phyloP scores from a whole-genome alignment of 805 yeast genomes.

The Peterozyma toletana region DNA sequence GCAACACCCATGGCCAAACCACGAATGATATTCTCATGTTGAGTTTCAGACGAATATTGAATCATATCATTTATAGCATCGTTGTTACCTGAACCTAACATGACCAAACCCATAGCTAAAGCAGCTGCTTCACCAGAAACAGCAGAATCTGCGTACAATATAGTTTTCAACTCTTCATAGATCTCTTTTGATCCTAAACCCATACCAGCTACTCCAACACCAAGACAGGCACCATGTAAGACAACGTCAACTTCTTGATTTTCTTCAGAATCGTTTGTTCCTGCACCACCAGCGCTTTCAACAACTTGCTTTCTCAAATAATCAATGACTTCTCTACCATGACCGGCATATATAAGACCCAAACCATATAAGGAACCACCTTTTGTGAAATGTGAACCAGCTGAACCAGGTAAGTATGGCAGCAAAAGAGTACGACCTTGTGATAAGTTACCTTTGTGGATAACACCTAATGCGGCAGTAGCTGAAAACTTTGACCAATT shows the following conservation, averaged over 20 bases:
- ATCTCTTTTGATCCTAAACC: conserved; percentile 69
- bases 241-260: conserved; percentile 71
- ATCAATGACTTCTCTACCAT: conserved; percentile 80
- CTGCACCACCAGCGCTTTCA: conserved; percentile 27
- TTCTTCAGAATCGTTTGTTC: conserved; percentile 40
- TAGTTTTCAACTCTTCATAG: conserved; percentile 77
- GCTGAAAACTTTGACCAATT: conserved; percentile 98
- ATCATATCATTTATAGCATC: conserved; percentile 72
- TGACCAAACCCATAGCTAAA: conserved; percentile 88
- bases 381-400: conserved; percentile 80
- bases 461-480: conserved; percentile 96
- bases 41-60: conserved; percentile 88
- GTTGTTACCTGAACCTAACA: conserved; percentile 84
- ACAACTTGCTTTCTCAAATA: conserved; percentile 68
- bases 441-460: conserved; percentile 88
- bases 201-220: conserved; percentile 96
- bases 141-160: conserved; percentile 85
- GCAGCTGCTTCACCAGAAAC: conserved; percentile 96
- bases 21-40: conserved; percentile 91
- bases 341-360: conserved; percentile 94
- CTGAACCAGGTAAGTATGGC: conserved; percentile 82
- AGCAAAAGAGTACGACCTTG: conserved; percentile 83
- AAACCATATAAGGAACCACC: conserved; percentile 94
- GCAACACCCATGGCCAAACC: conserved; percentile 91
- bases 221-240: conserved; percentile 92